phyloP scores from a whole-genome alignment of 192 early-diverging fungal genomes.

The Rhizoclosmatium globosum region DNA sequence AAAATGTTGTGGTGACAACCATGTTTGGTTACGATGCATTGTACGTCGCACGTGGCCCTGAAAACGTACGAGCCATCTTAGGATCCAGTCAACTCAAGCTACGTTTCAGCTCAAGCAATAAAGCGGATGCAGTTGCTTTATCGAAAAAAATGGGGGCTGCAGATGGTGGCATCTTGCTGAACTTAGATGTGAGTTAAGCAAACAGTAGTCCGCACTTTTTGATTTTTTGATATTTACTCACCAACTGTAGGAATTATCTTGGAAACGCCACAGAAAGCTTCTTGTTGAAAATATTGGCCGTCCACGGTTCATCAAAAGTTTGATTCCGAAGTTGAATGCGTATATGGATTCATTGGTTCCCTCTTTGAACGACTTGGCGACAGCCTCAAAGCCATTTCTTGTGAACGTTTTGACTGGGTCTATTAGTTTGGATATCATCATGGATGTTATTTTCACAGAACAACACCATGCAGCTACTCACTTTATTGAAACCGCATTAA shows the following conservation, averaged over 20 bases:
- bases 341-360: not conserved
- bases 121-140: not conserved
- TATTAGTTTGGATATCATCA: constrained; percentile 1
- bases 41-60: constrained; percentile 1
- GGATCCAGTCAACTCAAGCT: not conserved
- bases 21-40: not conserved
- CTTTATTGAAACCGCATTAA: not conserved
- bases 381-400: not conserved
- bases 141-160: not conserved
- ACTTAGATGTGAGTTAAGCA: not conserved
- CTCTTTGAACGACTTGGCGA: not conserved
- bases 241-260: not conserved
- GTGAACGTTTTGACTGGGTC: not conserved
- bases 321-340: not conserved
- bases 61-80: not conserved
- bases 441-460: constrained; percentile 6
- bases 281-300: constrained; percentile 1
- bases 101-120: not conserved
- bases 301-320: not conserved
- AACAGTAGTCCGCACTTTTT: too few species aligned
- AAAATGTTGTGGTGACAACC: not conserved
- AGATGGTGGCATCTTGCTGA: constrained; percentile 1
- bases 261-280: constrained; percentile 15
- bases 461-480: not conserved
- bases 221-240: not conserved